A percentile compares a stretch with the other conserved stretches of the same genome.
Conservation (phyloP, 768 basidiomycete genomes). For the Gloeopeniophorella convolvens region DNA sequence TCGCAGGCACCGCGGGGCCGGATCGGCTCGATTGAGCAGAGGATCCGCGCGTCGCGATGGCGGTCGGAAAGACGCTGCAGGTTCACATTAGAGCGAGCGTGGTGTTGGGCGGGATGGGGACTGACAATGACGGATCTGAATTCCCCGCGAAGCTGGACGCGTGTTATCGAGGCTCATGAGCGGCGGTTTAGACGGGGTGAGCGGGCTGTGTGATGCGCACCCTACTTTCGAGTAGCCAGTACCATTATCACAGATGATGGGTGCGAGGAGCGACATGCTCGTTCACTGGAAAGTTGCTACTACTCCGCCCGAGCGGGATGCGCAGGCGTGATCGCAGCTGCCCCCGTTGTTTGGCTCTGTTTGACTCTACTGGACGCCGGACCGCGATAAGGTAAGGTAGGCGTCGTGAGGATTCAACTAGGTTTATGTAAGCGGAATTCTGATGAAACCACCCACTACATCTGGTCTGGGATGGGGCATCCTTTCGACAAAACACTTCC, state of each 20-base stretch:
- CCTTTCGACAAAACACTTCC: too few species aligned
- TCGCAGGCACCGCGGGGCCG: conserved; percentile 73
- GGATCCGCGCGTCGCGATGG: conserved; percentile 85
- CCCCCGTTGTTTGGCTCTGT: conserved; percentile 17
- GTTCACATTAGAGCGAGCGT: not conserved
- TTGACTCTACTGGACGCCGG: too few species aligned
- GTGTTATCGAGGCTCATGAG: not conserved
- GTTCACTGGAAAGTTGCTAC: not conserved
- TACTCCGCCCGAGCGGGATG: too few species aligned
- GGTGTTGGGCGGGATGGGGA: conserved; percentile 20
- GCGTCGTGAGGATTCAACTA: too few species aligned
- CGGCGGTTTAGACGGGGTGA: not conserved
- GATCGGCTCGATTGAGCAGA: conserved; percentile 51
- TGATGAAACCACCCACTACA: too few species aligned
- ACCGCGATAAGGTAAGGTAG: too few species aligned
- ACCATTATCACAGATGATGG: conserved; percentile 97
- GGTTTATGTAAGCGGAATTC: too few species aligned
- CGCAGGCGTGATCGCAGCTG: not conserved
- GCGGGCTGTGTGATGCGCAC: conserved; percentile 38
- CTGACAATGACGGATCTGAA: conserved; percentile 96
- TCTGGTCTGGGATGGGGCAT: too few species aligned
- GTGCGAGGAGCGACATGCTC: conserved; percentile 78
- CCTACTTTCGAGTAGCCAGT: conserved; percentile 97
- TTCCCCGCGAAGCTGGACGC: conserved; percentile 86
- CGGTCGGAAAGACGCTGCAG: conserved; percentile 92